Percentiles rank a stretch among this genome's conserved stretches.
Conservation (phyloP, 495 filamentous ascomycete genomes). For the Neurospora tetrasperma region DNA sequence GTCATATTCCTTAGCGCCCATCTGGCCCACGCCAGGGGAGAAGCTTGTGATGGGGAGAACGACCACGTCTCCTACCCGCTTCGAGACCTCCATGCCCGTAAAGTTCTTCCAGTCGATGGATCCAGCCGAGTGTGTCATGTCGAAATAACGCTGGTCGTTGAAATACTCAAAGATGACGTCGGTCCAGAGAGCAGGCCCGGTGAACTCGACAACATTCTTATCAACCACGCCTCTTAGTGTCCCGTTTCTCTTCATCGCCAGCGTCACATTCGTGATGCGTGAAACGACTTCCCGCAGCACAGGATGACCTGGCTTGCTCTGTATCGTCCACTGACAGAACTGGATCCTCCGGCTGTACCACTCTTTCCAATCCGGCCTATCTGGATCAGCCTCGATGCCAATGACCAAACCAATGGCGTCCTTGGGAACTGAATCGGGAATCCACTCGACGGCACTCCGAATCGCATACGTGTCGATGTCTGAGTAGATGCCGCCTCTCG, state of each 20-base stretch:
- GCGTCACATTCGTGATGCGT: constrained; percentile 70
- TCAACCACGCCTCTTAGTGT: constrained; percentile 53
- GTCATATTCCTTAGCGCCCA: constrained; percentile 83
- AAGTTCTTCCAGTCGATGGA: constrained; percentile 84
- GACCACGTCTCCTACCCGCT: constrained; percentile 89
- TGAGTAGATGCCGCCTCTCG: constrained; percentile 88
- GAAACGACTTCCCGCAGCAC: constrained; percentile 80
- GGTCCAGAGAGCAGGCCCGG: constrained; percentile 91
- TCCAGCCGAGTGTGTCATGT: constrained; percentile 56
- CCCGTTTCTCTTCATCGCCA: constrained; percentile 62
- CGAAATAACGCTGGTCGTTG: constrained; percentile 84
- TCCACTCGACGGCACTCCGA: constrained; percentile 74
- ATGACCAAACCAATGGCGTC: constrained; percentile 73
- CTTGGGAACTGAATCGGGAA: constrained; percentile 67
- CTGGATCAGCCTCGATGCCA: constrained; percentile 93
- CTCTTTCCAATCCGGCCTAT: constrained; percentile 80
- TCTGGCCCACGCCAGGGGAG: constrained; percentile 86
- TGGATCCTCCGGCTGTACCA: constrained; percentile 96
- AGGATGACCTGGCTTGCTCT: constrained; percentile 88
- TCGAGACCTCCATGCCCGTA: constrained; percentile 68
- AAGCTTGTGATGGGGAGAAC: constrained; percentile 95
- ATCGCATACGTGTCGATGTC: constrained; percentile 92
- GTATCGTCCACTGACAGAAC: constrained; percentile 99
- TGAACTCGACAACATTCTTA: constrained; percentile 90
- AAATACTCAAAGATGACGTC: constrained; percentile 86